phyloP scores from a whole-genome alignment of 208 protist genomes.

The Trypanosoma cruzi region DNA sequence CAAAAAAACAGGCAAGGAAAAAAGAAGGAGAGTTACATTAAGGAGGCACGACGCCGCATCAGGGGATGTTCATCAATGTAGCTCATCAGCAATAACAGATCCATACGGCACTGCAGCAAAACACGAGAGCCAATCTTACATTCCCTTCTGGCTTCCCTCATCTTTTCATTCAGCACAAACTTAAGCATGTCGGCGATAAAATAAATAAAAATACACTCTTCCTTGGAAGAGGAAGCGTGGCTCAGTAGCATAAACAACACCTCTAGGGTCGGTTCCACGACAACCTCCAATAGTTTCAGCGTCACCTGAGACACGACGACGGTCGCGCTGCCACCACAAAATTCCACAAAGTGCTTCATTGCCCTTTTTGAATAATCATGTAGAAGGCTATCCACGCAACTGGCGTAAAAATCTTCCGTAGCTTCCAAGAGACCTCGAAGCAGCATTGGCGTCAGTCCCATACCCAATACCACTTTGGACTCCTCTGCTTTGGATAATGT shows the following conservation, averaged over 20 bases:
- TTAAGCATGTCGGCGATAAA: slow-evolving; percentile 24
- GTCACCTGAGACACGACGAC: neutral
- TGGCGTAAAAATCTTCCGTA: slow-evolving; percentile 7
- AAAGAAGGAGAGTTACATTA: slow-evolving; percentile 6
- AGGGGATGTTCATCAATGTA: slow-evolving; percentile 27
- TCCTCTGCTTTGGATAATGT: neutral
- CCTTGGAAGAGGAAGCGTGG: neutral
- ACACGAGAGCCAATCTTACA: slow-evolving; percentile 2
- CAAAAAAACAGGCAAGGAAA: too few species aligned
- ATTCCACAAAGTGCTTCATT: neutral
- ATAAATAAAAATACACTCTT: neutral
- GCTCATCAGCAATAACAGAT: slow-evolving; percentile 9
- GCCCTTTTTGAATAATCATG: neutral
- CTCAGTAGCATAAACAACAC: slow-evolving; percentile 10
- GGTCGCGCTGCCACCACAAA: neutral
- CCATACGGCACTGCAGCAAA: slow-evolving; percentile 7
- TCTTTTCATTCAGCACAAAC: slow-evolving; percentile 8
- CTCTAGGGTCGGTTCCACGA: slow-evolving; percentile 28
- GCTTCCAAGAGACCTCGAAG: slow-evolving; percentile 3
- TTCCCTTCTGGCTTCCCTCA: neutral
- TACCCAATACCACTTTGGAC: neutral
- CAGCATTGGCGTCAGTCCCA: slow-evolving; percentile 10
- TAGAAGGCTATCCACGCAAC: neutral
- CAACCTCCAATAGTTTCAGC: slow-evolving; percentile 13
- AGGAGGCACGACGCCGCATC: neutral